phyloP scores from a whole-genome alignment of 148 eudicot species.

The Camellia sinensis region DNA sequence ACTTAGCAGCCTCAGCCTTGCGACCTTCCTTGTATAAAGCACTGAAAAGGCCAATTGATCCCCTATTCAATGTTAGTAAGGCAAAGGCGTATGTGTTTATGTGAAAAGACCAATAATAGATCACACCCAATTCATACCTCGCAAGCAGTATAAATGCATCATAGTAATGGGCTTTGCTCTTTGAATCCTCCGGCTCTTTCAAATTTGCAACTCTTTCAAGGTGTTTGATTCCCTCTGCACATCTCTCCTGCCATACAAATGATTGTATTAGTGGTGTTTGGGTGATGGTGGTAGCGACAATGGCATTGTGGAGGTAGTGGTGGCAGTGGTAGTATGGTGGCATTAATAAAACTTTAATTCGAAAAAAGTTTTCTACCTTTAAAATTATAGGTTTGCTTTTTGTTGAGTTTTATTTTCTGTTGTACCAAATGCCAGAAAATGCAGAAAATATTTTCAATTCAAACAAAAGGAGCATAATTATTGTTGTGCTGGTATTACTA shows the following conservation, averaged over 20 bases:
- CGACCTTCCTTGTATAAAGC: conserved; percentile 50
- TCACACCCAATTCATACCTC: conserved; percentile 43
- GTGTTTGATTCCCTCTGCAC: conserved; percentile 59
- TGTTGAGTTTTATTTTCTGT: no score
- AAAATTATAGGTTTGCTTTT: no score
- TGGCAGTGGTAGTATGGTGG: no score
- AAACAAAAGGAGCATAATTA: no score
- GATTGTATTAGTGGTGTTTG: no score
- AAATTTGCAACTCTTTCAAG: conserved; percentile 65
- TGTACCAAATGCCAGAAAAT: no score
- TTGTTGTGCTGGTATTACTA: not conserved
- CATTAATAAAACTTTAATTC: no score
- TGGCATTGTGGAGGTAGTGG: no score
- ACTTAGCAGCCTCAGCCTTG: conserved; percentile 59
- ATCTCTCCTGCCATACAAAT: conserved; percentile 45
- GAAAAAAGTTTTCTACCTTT: no score
- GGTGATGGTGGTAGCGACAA: no score
- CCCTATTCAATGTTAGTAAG: not conserved
- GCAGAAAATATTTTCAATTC: no score
- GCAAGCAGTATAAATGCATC: conserved; percentile 63
- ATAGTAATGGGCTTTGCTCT: conserved; percentile 65
- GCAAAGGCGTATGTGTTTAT: no score
- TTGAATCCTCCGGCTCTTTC: conserved; percentile 67
- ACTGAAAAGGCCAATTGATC: conserved; percentile 33
- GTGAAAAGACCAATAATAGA: conserved; percentile 4